Base-by-base conservation (phyloP, 345 rosid species). In the Limnanthes douglasii region DNA sequence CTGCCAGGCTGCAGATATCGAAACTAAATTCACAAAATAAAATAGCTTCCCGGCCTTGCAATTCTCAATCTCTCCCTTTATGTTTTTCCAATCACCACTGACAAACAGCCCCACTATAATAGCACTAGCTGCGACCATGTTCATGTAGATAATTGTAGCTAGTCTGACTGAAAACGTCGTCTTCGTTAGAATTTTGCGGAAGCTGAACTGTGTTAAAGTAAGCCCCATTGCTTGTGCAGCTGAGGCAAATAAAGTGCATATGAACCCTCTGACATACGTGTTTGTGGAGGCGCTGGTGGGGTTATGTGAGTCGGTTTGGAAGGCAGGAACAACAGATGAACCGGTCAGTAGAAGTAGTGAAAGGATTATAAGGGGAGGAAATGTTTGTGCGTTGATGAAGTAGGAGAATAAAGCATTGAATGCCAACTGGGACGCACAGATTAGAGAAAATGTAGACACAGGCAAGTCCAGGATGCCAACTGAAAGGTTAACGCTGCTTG, bases 391-490 rank as follows among this genome's bases (percentile, higher is more conserved):
- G 36, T 72, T 51, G 41, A 80, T n/a, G 62, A 73, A 65, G 34
- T 15, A 64, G 1, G 83, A 70, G 59, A 77, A 68, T 21, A 65
- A 38, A 28, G 71, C 63, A 29, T 65, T 77, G 60, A 81, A 73
- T 41, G 61, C 75, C 42, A 68, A 15, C 14, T 68, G 78, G 6
- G 80, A 63, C 15, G 77, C 68, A 39, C 68, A 52, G 11, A 73
- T 46, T 8, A 73, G 52, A 2, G 75, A 61, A 41, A 8, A 68
- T 1, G 79, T 75, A 6, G 83, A 70, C 6, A 72, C 71, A 0
- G 80, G 93, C 37, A 76, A 62, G 54, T 67, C 56, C n/a, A 40
- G 43, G 11, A 73, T 44, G 18, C 82, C 82, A 3, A 52, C 31
- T 8, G 75, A 73, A 37, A 54, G 67, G 7, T 64, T 9, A 25